Conservation (phyloP, 768 basidiomycete genomes). For the Russula compacta region DNA sequence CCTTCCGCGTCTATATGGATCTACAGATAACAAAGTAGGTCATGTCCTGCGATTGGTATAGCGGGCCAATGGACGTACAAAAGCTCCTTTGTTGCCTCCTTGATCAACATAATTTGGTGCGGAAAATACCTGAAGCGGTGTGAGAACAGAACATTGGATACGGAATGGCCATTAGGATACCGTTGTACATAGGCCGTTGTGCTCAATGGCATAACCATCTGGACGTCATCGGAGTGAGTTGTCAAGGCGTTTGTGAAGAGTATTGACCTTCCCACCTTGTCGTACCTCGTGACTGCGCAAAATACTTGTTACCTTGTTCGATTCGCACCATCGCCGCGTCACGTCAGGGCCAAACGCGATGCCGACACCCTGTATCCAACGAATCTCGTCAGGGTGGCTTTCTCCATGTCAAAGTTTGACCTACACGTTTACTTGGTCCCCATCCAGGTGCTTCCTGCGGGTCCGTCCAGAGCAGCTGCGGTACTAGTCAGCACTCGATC, state of each 20-base stretch:
- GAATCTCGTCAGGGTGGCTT: slow-evolving; percentile 16
- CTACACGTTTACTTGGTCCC: slow-evolving; percentile 90
- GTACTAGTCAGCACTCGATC: slow-evolving; percentile 10
- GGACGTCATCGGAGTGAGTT: slow-evolving; percentile 6
- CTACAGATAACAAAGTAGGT: slow-evolving; percentile 29
- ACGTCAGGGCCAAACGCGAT: slow-evolving; percentile 95
- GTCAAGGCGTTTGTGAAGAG: neutral
- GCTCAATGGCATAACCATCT: slow-evolving; percentile 94
- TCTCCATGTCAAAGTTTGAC: slow-evolving; percentile 24
- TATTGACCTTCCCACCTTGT: slow-evolving; percentile 45
- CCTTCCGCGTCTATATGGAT: slow-evolving; percentile 78
- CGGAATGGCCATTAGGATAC: slow-evolving; percentile 17
- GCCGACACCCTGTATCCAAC: slow-evolving; percentile 68
- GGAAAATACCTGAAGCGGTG: slow-evolving; percentile 63
- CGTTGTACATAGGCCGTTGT: slow-evolving; percentile 90
- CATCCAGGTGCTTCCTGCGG: slow-evolving; percentile 84
- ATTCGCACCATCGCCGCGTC: slow-evolving; percentile 78
- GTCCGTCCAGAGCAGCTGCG: slow-evolving; percentile 89
- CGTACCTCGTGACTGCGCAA: slow-evolving; percentile 97
- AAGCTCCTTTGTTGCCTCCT: slow-evolving; percentile 86
- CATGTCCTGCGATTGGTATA: neutral
- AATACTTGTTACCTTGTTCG: slow-evolving; percentile 80
- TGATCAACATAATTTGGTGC: slow-evolving; percentile 96
- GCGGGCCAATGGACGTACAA: slow-evolving; percentile 40
- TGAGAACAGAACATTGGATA: slow-evolving; percentile 9